Conservation (phyloP, 2,329 filamentous ascomycete species). For the Laburnicola sp. region DNA sequence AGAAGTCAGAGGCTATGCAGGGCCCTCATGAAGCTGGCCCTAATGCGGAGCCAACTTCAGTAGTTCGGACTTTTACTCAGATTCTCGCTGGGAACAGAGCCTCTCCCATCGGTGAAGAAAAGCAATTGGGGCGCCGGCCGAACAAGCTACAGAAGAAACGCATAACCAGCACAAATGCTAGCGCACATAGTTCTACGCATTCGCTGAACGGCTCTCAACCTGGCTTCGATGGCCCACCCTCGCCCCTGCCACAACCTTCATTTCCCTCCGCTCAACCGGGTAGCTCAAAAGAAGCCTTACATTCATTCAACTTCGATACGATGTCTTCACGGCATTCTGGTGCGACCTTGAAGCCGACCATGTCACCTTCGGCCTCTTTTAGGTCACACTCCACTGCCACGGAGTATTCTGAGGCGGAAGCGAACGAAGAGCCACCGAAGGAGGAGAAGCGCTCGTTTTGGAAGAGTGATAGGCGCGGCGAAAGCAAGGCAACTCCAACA, state of each 20-base stretch:
- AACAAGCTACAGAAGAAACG: slow-evolving; percentile 91
- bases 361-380: slow-evolving; percentile 75
- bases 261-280: slow-evolving; percentile 31
- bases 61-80: slow-evolving; percentile 43
- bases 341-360: slow-evolving; percentile 63
- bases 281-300: slow-evolving; percentile 32
- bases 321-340: slow-evolving; percentile 53
- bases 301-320: slow-evolving; percentile 31
- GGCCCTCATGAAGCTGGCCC: slow-evolving; percentile 34
- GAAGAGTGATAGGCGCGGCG: slow-evolving; percentile 60
- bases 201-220: slow-evolving; percentile 61
- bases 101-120: slow-evolving; percentile 67
- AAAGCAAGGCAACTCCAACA: slow-evolving; percentile 41
- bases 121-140: slow-evolving; percentile 68
- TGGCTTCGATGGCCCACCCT: slow-evolving; percentile 31
- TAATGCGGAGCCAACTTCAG: slow-evolving; percentile 27
- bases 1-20: slow-evolving; percentile 40
- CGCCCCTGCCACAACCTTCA: slow-evolving; percentile 34
- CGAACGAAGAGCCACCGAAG: slow-evolving; percentile 62
- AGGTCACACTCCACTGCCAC: slow-evolving; percentile 71
- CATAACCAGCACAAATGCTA: slow-evolving; percentile 76
- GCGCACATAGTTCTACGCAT: slow-evolving; percentile 85
- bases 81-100: slow-evolving; percentile 36
- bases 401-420: slow-evolving; percentile 79
- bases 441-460: slow-evolving; percentile 69